These are phyloP conservation scores for Penicillium sp. DNA, from an alignment of 2,329 filamentous ascomycete genomes.

Conservation along the genomic window DNA sequence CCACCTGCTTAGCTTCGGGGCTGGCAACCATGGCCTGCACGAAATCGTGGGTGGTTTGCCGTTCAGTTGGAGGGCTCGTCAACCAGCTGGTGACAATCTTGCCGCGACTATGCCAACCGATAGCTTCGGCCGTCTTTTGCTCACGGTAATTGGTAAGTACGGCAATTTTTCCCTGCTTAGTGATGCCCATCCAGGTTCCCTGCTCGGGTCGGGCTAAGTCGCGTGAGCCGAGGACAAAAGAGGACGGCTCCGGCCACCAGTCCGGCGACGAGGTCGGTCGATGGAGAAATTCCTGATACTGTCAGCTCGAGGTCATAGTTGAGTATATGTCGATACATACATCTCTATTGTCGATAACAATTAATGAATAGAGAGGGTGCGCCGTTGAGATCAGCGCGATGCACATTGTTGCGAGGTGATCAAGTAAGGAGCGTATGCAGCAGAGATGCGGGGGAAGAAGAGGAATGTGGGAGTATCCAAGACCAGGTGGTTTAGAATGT, in stretches of 20 bases:
- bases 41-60: constrained; percentile 47
- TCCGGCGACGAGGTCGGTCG: constrained; percentile 55
- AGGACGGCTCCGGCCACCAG: constrained; percentile 56
- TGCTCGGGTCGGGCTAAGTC: constrained; percentile 56
- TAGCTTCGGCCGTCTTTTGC: constrained; percentile 43
- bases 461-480: neutral
- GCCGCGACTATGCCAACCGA: constrained; percentile 50
- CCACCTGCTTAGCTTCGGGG: constrained; percentile 52
- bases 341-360: constrained; percentile 73
- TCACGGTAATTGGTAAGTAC: constrained; percentile 63
- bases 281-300: constrained; percentile 55
- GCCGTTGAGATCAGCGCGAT: constrained; percentile 71
- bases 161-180: constrained; percentile 55
- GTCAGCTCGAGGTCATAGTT: constrained; percentile 1
- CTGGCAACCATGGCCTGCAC: constrained; percentile 52
- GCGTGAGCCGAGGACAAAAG: constrained; percentile 56
- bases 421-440: constrained; percentile 21
- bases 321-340: constrained; percentile 34
- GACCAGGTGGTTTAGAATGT: neutral
- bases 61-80: constrained; percentile 38
- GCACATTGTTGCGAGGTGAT: constrained; percentile 59
- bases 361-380: constrained; percentile 68
- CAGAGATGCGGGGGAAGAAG: constrained; percentile 8
- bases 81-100: constrained; percentile 58
- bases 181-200: constrained; percentile 62